A percentile compares a stretch with the other conserved stretches of the same genome.
These are phyloP conservation scores for Lolium perenne DNA, from an alignment of 176 grass and related monocot genomes.

Conservation along the genomic window DNA sequence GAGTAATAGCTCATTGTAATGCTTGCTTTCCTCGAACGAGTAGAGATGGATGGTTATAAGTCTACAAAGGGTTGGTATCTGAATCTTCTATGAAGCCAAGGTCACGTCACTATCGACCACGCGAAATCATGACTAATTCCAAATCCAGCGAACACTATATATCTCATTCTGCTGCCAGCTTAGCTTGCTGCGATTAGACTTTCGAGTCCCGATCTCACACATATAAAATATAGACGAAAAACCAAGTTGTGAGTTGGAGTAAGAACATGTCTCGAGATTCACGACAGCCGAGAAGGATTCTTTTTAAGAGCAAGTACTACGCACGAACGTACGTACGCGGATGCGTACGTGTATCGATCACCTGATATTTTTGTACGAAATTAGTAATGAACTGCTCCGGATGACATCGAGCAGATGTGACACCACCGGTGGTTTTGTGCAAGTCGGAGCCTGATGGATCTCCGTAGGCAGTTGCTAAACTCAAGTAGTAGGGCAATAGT, in stretches of 20 bases:
- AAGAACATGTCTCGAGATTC: slow-evolving; percentile 39
- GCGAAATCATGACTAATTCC: neutral
- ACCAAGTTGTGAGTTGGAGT: slow-evolving; percentile 23
- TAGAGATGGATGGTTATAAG: neutral
- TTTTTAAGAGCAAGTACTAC: slow-evolving; percentile 1
- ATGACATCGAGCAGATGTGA: neutral
- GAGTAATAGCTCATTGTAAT: no score
- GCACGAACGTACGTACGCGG: slow-evolving; percentile 16
- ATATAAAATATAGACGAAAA: neutral
- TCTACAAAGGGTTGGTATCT: neutral
- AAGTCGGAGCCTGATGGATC: no score
- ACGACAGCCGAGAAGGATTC: slow-evolving; percentile 26
- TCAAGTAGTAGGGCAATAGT: neutral
- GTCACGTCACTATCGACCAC: neutral
- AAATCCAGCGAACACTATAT: neutral
- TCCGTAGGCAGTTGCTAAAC: neutral
- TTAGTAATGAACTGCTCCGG: neutral
- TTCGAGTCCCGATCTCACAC: neutral
- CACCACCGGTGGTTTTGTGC: neutral
- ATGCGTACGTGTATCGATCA: neutral
- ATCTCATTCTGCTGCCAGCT: neutral
- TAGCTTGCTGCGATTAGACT: slow-evolving; percentile 28
- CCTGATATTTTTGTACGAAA: neutral
- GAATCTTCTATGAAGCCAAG: neutral
- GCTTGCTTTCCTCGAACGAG: no score